These are phyloP conservation scores for Barnettozyma sucrosica DNA, from an alignment of 805 yeast species.

Conservation along the genomic window DNA sequence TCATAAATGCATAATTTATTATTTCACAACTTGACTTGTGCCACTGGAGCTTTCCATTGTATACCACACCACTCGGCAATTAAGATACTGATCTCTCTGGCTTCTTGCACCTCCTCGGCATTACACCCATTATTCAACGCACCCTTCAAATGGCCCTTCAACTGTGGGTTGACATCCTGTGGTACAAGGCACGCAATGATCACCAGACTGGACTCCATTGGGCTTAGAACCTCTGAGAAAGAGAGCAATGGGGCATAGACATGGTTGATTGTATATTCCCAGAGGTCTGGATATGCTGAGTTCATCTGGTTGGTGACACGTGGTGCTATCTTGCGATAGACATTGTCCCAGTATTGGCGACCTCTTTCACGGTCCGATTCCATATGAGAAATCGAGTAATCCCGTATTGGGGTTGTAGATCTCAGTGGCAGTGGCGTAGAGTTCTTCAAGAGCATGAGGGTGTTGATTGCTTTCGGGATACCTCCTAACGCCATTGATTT, in stretches of 20 bases:
- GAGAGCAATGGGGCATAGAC: constrained; percentile 79
- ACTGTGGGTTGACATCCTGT: constrained; percentile 88
- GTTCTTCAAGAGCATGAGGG: constrained; percentile 56
- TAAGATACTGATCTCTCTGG: constrained; percentile 56
- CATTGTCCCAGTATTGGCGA: constrained; percentile 58
- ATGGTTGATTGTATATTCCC: constrained; percentile 63
- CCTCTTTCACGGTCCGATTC: constrained; percentile 41
- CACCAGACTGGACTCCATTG: constrained; percentile 69
- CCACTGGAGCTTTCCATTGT: constrained; percentile 43
- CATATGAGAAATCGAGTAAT: constrained; percentile 29
- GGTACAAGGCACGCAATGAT: constrained; percentile 80
- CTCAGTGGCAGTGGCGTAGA: constrained; percentile 54
- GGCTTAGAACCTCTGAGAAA: constrained; percentile 52
- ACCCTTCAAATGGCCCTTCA: constrained; percentile 86
- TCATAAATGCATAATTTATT: not conserved
- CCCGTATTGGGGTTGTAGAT: constrained; percentile 26
- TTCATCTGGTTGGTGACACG: constrained; percentile 64
- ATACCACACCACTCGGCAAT: constrained; percentile 73
- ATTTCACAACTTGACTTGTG: constrained; percentile 20
- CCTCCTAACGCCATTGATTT: constrained; percentile 80
- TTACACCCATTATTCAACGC: constrained; percentile 77
- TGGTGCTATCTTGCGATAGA: constrained; percentile 68
- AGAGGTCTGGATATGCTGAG: constrained; percentile 79
- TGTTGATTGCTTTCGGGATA: constrained; percentile 78
- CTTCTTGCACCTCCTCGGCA: constrained; percentile 52